phyloP scores from a whole-genome alignment of 306 rosid species.

The Benincasa hispida region DNA sequence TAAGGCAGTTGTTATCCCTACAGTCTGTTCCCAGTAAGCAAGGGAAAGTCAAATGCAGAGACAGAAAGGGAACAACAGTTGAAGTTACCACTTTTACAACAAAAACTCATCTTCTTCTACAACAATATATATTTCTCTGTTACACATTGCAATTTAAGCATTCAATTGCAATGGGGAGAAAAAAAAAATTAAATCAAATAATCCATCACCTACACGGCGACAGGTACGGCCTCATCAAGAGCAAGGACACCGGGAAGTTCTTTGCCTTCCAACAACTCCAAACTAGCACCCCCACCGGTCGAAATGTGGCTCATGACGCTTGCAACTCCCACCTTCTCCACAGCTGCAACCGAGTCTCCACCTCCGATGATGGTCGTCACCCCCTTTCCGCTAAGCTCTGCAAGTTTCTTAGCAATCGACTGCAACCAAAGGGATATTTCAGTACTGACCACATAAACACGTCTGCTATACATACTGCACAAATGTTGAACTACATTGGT shows the following conservation, averaged over 20 bases:
- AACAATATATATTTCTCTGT: not conserved
- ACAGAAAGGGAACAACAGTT: slow-evolving; percentile 1
- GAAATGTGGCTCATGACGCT: slow-evolving; percentile 96
- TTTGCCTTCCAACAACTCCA: slow-evolving; percentile 98
- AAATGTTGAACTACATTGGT: not conserved
- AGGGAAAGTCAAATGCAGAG: not conserved
- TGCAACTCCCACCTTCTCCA: slow-evolving; percentile 98
- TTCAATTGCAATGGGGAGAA: not conserved
- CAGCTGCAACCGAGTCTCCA: slow-evolving; percentile 98
- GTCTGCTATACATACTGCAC: not conserved
- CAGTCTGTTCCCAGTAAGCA: not conserved
- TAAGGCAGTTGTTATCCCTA: not conserved
- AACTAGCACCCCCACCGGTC: slow-evolving; percentile 98
- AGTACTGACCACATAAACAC: not conserved
- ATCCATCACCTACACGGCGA: not conserved
- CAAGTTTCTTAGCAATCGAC: slow-evolving; percentile 87
- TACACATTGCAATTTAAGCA: not conserved
- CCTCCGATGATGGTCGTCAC: slow-evolving; percentile 99
- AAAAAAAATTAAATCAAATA: not conserved
- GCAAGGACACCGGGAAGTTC: slow-evolving; percentile 98
- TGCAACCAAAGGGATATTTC: slow-evolving; percentile 20
- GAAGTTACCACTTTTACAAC: not conserved
- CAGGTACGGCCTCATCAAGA: slow-evolving; percentile 63
- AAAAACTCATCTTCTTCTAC: slow-evolving; percentile 7
- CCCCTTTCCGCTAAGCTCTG: slow-evolving; percentile 88